Evolutionary conservation across 768 basidiomycete genomes (phyloP), one percentile per base, ranked within the genome.

Genomic region (Dacryopinax primogenitus): DNA sequence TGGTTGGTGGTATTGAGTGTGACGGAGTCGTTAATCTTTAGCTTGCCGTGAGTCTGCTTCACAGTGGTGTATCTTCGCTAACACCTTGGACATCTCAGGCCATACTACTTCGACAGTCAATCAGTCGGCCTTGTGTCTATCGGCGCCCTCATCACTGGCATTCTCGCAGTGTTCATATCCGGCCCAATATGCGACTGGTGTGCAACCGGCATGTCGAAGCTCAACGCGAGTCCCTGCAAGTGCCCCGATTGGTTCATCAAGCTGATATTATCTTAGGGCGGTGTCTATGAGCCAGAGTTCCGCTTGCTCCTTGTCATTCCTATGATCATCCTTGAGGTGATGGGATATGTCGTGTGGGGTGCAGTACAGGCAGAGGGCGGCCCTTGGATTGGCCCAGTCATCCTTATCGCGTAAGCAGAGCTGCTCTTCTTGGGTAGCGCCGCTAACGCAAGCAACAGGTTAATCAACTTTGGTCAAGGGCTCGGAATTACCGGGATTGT

Each of bases 271-370:
- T 13, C 33, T 18, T 15, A 62, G 23, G 33, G 23, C 18, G 68
- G 66, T 2, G 63, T 66, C 6, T 66, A 37, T 58, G 63, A 70
- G 44, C 67, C 70, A 16, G 71, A 72, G 61, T 70, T 70, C 64
- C 63, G 64, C n/a, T 45, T 71, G 26, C 62, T 73, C 64, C 73
- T 75, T 67, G 69, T 72, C n/a, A 44, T 69, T 44, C 68, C 73
- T 51, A 73, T 71, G 33, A 30, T 67, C 11, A 36, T 75, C 66
- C 75, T 73, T 58, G 72, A 70, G 15, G 63, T 66, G 13, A 65
- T 72, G 18, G 69, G 69, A 16, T 68, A 74, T 35, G 68, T 74
- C 28, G 68, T 68, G 13, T 71, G 66, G 63, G 71, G 67, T 1
- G 30, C 44, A 13, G 30, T 35, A 2, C n/a, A 58, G 6, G 13